Percentiles rank a stretch among this genome's conserved stretches.
These are phyloP conservation scores for Coemansia reversa DNA, from an alignment of 192 early-diverging fungal genomes.

Conservation along the genomic window DNA sequence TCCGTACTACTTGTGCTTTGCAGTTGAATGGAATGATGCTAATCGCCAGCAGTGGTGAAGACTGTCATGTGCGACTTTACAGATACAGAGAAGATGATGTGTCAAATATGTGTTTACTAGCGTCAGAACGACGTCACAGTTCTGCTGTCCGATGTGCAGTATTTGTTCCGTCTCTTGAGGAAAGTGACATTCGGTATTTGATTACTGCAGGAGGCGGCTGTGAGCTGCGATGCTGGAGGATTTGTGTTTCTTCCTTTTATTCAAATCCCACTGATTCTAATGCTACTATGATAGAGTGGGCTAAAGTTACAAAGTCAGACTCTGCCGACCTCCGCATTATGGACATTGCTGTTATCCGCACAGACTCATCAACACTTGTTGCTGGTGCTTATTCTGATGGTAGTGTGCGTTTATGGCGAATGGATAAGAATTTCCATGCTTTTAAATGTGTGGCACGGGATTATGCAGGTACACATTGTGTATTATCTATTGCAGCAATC, in stretches of 20 bases:
- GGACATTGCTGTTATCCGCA: slow-evolving; percentile 59
- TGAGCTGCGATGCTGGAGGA: slow-evolving; percentile 65
- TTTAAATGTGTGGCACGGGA: slow-evolving; percentile 24
- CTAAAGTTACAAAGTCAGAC: slow-evolving; percentile 1
- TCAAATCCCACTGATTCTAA: not conserved
- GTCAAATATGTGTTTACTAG: not conserved
- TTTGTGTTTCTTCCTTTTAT: slow-evolving; percentile 6
- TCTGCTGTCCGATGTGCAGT: slow-evolving; percentile 32
- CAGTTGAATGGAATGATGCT: not conserved
- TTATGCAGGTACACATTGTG: slow-evolving; percentile 16
- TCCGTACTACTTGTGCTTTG: slow-evolving; percentile 2
- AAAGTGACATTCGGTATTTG: slow-evolving; percentile 37
- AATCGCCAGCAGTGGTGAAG: slow-evolving; percentile 26
- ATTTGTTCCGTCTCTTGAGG: slow-evolving; percentile 8
- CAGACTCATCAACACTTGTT: slow-evolving; percentile 28
- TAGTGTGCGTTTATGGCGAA: slow-evolving; percentile 51
- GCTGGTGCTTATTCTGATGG: slow-evolving; percentile 76
- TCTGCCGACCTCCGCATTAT: slow-evolving; percentile 61
- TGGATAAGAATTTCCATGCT: not conserved
- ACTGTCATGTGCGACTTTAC: slow-evolving; percentile 17
- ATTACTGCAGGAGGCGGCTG: slow-evolving; percentile 66
- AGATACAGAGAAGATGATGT: not conserved
- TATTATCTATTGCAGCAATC: slow-evolving; percentile 24
- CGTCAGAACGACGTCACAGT: slow-evolving; percentile 10
- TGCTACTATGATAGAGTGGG: slow-evolving; percentile 9